Percentiles rank a stretch among this genome's conserved stretches.
phyloP scores from a whole-genome alignment of 768 basidiomycete species.

The Lyophyllum shimeji region DNA sequence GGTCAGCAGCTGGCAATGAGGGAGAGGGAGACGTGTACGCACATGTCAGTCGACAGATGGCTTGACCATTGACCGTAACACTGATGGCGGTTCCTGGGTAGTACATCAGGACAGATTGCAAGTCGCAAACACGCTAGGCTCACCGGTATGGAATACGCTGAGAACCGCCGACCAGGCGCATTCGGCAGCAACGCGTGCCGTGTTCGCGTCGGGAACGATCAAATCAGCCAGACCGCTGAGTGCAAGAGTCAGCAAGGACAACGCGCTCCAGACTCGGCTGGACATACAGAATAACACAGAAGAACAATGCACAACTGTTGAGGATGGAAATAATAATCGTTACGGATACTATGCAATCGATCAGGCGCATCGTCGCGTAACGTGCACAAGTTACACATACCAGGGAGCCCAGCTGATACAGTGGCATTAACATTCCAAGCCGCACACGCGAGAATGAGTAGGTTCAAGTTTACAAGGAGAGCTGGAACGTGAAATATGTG shows the following conservation, averaged over 20 bases:
- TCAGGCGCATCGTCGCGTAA: neutral
- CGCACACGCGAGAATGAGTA: conserved; percentile 54
- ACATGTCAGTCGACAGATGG: conserved; percentile 31
- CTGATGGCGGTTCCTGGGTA: conserved; percentile 47
- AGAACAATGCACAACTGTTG: conserved; percentile 38
- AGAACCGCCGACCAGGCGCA: conserved; percentile 54
- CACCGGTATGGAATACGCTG: conserved; percentile 52
- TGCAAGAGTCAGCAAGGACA: neutral
- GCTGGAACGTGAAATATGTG: conserved; percentile 25
- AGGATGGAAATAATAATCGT: conserved; percentile 50
- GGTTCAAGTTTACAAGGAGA: conserved; percentile 49
- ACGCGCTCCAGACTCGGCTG: neutral
- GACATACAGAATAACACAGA: conserved; percentile 36
- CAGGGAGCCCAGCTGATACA: conserved; percentile 29
- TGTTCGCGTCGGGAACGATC: conserved; percentile 32
- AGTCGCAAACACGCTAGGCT: conserved; percentile 14
- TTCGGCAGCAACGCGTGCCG: conserved; percentile 49
- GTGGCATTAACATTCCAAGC: conserved; percentile 54
- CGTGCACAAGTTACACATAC: conserved; percentile 23
- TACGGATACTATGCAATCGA: conserved; percentile 36
- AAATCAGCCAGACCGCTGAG: conserved; percentile 37
- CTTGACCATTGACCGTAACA: conserved; percentile 42
- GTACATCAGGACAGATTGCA: neutral
- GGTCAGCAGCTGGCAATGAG: conserved; percentile 2
- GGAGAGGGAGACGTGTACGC: conserved; percentile 15